Evolutionary conservation across 2,329 filamentous ascomycete species (phyloP), one percentile per base, ranked within the genome.

Genomic region (Fusarium vanettenii): DNA sequence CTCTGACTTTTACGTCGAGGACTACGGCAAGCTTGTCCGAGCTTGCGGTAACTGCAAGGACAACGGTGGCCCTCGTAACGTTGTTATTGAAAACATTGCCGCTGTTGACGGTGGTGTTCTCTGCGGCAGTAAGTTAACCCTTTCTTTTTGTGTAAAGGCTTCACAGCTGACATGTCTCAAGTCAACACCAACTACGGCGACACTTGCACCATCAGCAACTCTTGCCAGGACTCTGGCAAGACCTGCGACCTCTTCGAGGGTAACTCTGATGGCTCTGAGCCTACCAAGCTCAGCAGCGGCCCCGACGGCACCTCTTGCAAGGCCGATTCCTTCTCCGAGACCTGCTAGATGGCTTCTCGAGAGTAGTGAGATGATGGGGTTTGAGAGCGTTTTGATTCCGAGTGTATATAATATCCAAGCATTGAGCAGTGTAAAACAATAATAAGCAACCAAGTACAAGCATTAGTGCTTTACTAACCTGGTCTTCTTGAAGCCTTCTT

Each of bases 11-110:
- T 75, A 76, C 48, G 77, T 67, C 14, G 66, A 81, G 62, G 80
- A 85, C 75, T 89, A 76, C 50, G 87, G 87, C 63, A 89, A 88
- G 75, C 80, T 89, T 29, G 86, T 86, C 65, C 85, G 87, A 59
- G 84, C 82, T 60, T 89, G 87, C 78, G 87, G 87, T 33, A 75
- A 78, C 56, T 78, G 75, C 66, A 69, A 73, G 13, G 60, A 66
- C 10, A 77, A 78, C 18, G 68, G 72, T 4, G 74, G 74, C 16
- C 71, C 74, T 14, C 66, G 71, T 10, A 76, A 76, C 31, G 35
- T 77, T 37, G 61, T 73, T 39, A 66, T 78, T 10, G 64, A 70
- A 6, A 70, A 73, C 31, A 52, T 78, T 13, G 66, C 69, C 18
- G 74, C 76, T n/a, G 68, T 77, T 16, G 66, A 78, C 9, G 75